These are phyloP conservation scores for Telopea speciosissima DNA, from an alignment of 177 flowering plant genomes.

Conservation along the genomic window DNA sequence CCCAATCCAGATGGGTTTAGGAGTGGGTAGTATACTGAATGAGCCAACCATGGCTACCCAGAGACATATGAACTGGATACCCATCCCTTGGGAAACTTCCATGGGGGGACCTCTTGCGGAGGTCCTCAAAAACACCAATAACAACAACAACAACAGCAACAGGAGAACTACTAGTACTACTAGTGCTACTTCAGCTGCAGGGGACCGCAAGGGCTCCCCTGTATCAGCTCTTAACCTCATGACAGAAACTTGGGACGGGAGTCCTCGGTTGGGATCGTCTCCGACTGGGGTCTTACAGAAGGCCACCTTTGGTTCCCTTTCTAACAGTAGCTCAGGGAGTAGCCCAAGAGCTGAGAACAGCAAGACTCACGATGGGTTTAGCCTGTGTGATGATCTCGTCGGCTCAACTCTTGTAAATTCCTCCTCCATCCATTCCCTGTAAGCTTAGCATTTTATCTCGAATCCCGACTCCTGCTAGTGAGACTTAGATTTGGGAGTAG, in stretches of 20 bases:
- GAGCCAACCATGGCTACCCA: conserved; percentile 29
- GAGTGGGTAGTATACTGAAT: conserved; percentile 32
- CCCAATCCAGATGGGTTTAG: conserved; percentile 56
- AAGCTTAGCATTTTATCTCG: not conserved
- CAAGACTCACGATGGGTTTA: conserved; percentile 29
- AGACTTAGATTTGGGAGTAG: no score
- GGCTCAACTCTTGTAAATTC: conserved; percentile 39
- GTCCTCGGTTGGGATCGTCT: conserved; percentile 45
- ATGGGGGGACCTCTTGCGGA: conserved; percentile 89
- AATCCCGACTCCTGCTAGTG: no score
- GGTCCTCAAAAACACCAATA: conserved; percentile 45
- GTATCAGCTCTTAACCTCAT: conserved; percentile 47
- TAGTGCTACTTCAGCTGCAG: not conserved
- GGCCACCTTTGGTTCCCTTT: conserved; percentile 49
- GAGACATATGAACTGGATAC: conserved; percentile 55
- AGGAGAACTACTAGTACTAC: no score
- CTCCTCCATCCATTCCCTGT: conserved; percentile 26
- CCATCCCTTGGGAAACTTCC: conserved; percentile 59
- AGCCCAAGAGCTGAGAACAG: conserved; percentile 57
- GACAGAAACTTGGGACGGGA: conserved; percentile 56
- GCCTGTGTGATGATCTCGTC: conserved; percentile 35
- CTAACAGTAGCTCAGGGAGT: conserved; percentile 81
- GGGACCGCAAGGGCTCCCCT: conserved; percentile 23
- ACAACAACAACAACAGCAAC: not conserved
- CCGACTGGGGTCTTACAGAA: conserved; percentile 77